Conservation (phyloP, 257 asterid genomes). For the Ballota nigra region DNA sequence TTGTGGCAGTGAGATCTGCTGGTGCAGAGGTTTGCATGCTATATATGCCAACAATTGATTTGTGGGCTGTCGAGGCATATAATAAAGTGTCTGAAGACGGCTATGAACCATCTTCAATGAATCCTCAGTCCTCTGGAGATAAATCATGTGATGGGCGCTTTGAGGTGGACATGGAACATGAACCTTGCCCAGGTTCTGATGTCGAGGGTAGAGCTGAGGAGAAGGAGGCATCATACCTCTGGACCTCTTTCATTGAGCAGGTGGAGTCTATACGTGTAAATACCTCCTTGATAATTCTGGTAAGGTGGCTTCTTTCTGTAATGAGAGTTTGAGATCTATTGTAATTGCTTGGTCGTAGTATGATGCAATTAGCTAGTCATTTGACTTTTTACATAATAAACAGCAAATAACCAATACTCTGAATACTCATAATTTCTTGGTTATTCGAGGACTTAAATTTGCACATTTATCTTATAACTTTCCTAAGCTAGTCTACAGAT, state of each 20-base stretch:
- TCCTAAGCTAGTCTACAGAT: not conserved
- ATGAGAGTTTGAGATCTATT: slow-evolving; percentile 6
- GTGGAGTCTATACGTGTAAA: slow-evolving; percentile 68
- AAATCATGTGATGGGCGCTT: slow-evolving; percentile 19
- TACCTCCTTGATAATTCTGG: slow-evolving; percentile 83
- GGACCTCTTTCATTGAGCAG: slow-evolving; percentile 87
- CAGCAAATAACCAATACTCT: not conserved
- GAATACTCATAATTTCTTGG: not conserved
- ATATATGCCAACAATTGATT: slow-evolving; percentile 88
- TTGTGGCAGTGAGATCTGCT: slow-evolving; percentile 82
- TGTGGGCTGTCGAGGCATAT: slow-evolving; percentile 80
- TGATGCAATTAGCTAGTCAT: slow-evolving; percentile 13
- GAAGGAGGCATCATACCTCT: slow-evolving; percentile 61
- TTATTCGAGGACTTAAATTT: slow-evolving; percentile 8
- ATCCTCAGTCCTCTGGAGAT: slow-evolving; percentile 27
- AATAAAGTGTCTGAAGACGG: slow-evolving; percentile 36
- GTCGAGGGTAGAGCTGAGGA: slow-evolving; percentile 33
- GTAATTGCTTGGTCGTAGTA: not conserved
- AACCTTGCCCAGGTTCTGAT: slow-evolving; percentile 28
- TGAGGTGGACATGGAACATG: slow-evolving; percentile 35
- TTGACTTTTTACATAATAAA: not conserved
- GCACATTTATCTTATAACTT: slow-evolving; percentile 7
- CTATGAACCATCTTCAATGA: slow-evolving; percentile 30
- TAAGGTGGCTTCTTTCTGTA: slow-evolving; percentile 39
- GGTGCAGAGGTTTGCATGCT: slow-evolving; percentile 61